Evolutionary conservation across 305 asterid species (phyloP).

Genomic region (Salvia sclarea): DNA sequence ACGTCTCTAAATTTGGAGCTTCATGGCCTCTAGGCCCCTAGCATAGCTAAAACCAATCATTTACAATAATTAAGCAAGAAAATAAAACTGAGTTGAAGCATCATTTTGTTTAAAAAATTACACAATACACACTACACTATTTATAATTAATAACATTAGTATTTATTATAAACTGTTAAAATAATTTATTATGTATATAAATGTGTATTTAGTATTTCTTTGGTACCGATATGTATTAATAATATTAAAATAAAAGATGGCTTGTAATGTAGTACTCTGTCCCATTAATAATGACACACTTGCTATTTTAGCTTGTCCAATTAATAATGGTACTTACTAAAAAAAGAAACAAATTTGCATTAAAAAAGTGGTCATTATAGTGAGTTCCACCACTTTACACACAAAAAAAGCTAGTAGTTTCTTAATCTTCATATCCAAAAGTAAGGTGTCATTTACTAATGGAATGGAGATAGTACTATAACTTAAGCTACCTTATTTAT

Average conservation of each 20-base stretch:
- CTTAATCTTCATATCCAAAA: no score
- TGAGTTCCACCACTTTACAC: no score
- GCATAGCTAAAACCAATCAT: conserved; percentile 27
- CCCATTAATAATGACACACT: no score
- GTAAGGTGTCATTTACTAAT: no score
- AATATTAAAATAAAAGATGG: not conserved
- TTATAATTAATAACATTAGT: not conserved
- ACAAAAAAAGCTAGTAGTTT: no score
- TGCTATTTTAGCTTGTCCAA: no score
- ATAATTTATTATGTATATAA: not conserved
- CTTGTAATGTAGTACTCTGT: no score
- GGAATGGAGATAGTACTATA: no score
- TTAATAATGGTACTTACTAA: no score
- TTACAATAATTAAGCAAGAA: conserved; percentile 24
- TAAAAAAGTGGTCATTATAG: no score
- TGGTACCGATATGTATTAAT: not conserved
- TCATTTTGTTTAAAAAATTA: not conserved
- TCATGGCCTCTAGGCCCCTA: conserved; percentile 5
- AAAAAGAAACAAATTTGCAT: no score
- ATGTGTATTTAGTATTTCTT: no score
- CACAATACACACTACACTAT: not conserved
- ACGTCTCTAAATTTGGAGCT: not conserved
- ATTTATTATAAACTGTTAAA: not conserved
- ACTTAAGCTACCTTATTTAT: not conserved
- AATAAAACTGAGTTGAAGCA: conserved; percentile 5